These are phyloP conservation scores for Quercus agrifolia DNA, from an alignment of 306 rosid genomes.

Conservation along the genomic window DNA sequence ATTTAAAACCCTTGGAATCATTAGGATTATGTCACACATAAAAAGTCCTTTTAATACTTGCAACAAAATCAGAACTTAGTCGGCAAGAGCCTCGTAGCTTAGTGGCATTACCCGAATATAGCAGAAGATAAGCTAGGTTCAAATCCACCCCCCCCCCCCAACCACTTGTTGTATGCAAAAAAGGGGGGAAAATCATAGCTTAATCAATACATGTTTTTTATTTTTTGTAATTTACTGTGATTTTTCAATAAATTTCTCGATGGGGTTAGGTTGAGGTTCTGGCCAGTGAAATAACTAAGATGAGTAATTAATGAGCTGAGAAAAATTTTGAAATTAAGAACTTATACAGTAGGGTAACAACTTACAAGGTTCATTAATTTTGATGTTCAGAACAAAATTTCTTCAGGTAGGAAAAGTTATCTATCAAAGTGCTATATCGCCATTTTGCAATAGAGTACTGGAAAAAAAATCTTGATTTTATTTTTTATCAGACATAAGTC, in stretches of 20 bases:
- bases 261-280: background rate
- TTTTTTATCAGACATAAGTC: background rate
- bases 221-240: too few species aligned
- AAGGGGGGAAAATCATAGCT: background rate
- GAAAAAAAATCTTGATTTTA: background rate
- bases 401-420: background rate
- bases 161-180: too few species aligned
- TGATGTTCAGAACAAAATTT: background rate
- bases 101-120: too few species aligned
- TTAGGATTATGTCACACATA: background rate
- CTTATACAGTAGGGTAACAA: background rate
- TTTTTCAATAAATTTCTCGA: background rate
- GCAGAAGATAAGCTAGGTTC: too few species aligned
- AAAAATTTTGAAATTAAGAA: background rate
- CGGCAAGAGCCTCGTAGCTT: too few species aligned
- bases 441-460: background rate
- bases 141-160: too few species aligned
- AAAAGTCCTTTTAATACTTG: background rate
- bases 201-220: background rate
- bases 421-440: background rate
- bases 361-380: background rate
- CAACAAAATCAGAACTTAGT: background rate
- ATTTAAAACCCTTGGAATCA: background rate
- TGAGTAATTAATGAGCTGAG: background rate
- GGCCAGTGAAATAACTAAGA: background rate